phyloP scores from a whole-genome alignment of 208 protist genomes.

The Acanthamoeba sp. region DNA sequence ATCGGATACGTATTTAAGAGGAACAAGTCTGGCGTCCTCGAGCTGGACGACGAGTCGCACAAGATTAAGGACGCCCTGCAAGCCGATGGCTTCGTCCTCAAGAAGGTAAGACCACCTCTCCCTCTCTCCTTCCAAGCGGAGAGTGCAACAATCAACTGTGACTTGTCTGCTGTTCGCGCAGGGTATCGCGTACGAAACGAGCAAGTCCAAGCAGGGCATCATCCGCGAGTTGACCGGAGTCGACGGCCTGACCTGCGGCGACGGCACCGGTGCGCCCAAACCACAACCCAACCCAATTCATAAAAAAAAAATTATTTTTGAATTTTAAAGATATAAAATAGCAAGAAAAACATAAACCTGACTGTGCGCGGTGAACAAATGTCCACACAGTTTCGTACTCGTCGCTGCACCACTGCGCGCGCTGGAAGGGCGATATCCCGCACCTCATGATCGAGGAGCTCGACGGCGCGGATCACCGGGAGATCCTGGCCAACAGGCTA shows the following conservation, averaged over 20 bases:
- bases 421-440: slow-evolving; percentile 54
- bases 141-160: not conserved
- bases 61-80: not conserved
- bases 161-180: not conserved
- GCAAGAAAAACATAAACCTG: not conserved
- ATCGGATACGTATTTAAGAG: slow-evolving; percentile 14
- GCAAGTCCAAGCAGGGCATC: slow-evolving; percentile 43
- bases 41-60: not conserved
- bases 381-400: not conserved
- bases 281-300: not conserved
- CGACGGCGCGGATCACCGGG: slow-evolving; percentile 38
- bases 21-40: slow-evolving; percentile 18
- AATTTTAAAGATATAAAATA: too few relatives aligned
- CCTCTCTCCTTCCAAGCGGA: not conserved
- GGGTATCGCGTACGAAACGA: slow-evolving; percentile 45
- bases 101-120: not conserved
- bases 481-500: slow-evolving; percentile 65
- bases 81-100: not conserved
- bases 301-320: too few relatives aligned
- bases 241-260: not conserved
- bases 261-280: not conserved
- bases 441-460: slow-evolving; percentile 59
- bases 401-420: slow-evolving; percentile 33
- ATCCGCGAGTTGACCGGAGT: slow-evolving; percentile 24
- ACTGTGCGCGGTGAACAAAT: not conserved